Percentiles rank a stretch among this genome's conserved stretches.
Evolutionary conservation across 805 yeast species (phyloP).

Genomic region (Candida ovalis): DNA sequence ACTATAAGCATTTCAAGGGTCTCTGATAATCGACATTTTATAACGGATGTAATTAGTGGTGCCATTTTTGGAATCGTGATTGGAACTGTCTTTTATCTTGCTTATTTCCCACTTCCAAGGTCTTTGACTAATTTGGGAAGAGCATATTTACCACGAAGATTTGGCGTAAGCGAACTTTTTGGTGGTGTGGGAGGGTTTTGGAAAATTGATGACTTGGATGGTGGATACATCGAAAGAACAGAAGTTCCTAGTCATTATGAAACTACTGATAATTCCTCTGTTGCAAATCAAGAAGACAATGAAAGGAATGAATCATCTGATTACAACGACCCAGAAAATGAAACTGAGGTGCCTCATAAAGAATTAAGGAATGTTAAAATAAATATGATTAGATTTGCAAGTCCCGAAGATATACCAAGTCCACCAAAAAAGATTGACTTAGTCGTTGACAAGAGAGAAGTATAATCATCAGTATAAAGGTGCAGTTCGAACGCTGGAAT

Average conservation of each 20-base stretch:
- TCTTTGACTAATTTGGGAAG: slow-evolving; percentile 32
- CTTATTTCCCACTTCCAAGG: slow-evolving; percentile 39
- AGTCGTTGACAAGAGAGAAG: too few relatives aligned
- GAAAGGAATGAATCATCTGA: neutral
- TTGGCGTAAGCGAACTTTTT: slow-evolving; percentile 22
- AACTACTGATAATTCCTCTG: neutral
- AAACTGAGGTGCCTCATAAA: too few relatives aligned
- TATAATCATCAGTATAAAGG: too few relatives aligned
- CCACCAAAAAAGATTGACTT: too few relatives aligned
- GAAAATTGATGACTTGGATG: slow-evolving; percentile 32
- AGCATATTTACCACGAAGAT: slow-evolving; percentile 42
- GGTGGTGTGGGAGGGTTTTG: slow-evolving; percentile 35
- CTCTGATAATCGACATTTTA: slow-evolving; percentile 46
- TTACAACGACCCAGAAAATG: neutral
- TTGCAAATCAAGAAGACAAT: neutral
- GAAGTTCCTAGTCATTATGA: slow-evolving; percentile 18
- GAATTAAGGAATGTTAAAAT: too few relatives aligned
- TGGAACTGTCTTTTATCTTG: slow-evolving; percentile 34
- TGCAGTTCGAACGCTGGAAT: too few relatives aligned
- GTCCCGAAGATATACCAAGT: too few relatives aligned
- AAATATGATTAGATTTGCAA: too few relatives aligned
- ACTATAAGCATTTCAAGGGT: slow-evolving; percentile 38
- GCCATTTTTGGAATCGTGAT: slow-evolving; percentile 33
- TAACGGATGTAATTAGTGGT: slow-evolving; percentile 39
- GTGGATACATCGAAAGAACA: slow-evolving; percentile 23